Percentiles rank a stretch among this genome's conserved stretches.
Conservation (phyloP, 1,284 basidiomycete genomes). For the Tranzscheliella williamsii region DNA sequence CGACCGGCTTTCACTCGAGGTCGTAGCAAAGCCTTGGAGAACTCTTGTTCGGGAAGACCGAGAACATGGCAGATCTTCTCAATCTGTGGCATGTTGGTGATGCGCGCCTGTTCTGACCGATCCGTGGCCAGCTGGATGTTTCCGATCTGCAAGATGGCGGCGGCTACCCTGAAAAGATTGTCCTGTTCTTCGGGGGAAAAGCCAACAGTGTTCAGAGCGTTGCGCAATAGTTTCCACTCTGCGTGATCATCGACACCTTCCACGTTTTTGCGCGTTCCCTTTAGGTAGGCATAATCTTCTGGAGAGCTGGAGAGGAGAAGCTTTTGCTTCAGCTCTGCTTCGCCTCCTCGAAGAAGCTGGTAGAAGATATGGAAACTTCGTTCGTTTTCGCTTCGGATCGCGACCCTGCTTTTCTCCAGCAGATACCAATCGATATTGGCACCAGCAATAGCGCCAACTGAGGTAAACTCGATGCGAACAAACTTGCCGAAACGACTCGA, state of each 20-base stretch:
- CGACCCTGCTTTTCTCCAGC: conserved; percentile 92
- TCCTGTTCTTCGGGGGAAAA: conserved; percentile 83
- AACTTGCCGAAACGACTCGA: conserved; percentile 98
- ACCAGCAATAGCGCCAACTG: conserved; percentile 91
- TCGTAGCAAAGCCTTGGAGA: conserved; percentile 71
- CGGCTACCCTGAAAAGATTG: conserved; percentile 90
- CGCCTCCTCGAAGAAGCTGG: conserved; percentile 67
- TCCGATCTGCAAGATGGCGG: conserved; percentile 91
- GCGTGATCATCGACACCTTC: conserved; percentile 91
- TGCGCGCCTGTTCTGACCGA: conserved; percentile 82
- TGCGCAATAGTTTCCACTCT: conserved; percentile 83
- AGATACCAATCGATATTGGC: conserved; percentile 99
- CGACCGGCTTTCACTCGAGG: conserved; percentile 87
- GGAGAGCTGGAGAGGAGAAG: conserved; percentile 73
- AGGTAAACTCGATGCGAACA: conserved; percentile 91
- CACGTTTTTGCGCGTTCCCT: conserved; percentile 83
- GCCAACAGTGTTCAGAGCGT: conserved; percentile 82
- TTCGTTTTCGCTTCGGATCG: conserved; percentile 65
- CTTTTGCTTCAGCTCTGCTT: conserved; percentile 63
- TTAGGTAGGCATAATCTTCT: conserved; percentile 87
- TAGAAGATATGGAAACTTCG: conserved; percentile 97
- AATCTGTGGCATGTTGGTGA: conserved; percentile 63
- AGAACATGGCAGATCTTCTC: conserved; percentile 92
- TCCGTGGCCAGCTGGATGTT: conserved; percentile 84
- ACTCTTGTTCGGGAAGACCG: conserved; percentile 85